phyloP scores from a whole-genome alignment of 1,139 yeast species.

The Yamadazyma sp. region DNA sequence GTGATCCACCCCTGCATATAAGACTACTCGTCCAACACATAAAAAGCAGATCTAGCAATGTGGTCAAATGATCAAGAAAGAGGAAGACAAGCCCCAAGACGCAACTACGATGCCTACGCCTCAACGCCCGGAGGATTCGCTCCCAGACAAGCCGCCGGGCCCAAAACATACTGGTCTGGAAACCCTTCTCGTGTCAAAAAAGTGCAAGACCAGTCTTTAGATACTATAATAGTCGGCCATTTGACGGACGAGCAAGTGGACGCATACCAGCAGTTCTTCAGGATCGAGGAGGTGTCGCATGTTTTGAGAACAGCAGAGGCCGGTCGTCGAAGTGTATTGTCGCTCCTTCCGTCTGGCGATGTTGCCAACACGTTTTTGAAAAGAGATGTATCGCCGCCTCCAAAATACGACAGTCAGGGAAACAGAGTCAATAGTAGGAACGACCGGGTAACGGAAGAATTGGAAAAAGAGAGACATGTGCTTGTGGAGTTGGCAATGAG shows the following conservation, averaged over 20 bases:
- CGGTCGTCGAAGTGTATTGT: constrained; percentile 43
- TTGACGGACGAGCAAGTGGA: constrained; percentile 85
- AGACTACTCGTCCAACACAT: too few relatives aligned
- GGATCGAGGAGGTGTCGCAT: constrained; percentile 74
- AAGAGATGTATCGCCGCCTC: constrained; percentile 90
- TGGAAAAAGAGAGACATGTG: constrained; percentile 78
- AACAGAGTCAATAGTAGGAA: constrained; percentile 85
- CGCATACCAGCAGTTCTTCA: constrained; percentile 69
- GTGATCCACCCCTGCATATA: too few relatives aligned
- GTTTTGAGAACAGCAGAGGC: constrained; percentile 50
- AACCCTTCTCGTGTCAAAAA: constrained; percentile 31
- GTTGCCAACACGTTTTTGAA: constrained; percentile 25
- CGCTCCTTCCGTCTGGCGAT: constrained; percentile 37
- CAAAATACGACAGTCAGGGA: constrained; percentile 81
- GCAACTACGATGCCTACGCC: constrained; percentile 6
- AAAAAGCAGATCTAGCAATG: constrained; percentile 6
- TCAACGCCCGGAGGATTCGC: neutral
- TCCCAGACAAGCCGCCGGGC: neutral
- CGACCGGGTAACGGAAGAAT: constrained; percentile 53
- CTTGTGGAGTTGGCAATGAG: constrained; percentile 74
- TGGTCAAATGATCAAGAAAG: constrained; percentile 5
- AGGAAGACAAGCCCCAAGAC: constrained; percentile 8
- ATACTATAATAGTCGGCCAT: constrained; percentile 48
- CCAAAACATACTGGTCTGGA: constrained; percentile 46
- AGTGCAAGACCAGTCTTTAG: constrained; percentile 31